Evolutionary conservation across 768 basidiomycete species (phyloP).

Genomic region (Lentinula detonsa): DNA sequence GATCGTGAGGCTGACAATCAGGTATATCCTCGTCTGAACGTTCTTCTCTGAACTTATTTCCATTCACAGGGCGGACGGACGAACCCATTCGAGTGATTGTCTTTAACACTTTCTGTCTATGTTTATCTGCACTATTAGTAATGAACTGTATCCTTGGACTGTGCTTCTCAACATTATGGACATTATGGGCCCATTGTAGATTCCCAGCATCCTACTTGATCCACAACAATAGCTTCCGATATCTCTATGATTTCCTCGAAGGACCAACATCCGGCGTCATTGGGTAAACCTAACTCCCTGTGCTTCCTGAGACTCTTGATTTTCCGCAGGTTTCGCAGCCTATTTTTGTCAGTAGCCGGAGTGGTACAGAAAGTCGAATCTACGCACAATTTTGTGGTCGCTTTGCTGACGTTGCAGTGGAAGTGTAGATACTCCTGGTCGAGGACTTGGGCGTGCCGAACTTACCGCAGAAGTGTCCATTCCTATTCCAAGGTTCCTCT

Average conservation of each 20-base stretch:
- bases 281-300: neutral
- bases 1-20: slow-evolving; percentile 70
- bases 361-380: too few relatives aligned
- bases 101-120: neutral
- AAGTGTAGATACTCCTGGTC: neutral
- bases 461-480: slow-evolving; percentile 18
- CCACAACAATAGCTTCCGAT: neutral
- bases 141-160: neutral
- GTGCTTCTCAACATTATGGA: neutral
- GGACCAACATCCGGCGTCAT: neutral
- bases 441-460: slow-evolving; percentile 21
- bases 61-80: slow-evolving; percentile 63
- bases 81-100: slow-evolving; percentile 49
- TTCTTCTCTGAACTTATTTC: neutral
- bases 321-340: neutral
- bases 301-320: neutral
- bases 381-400: neutral
- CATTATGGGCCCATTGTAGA: neutral
- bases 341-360: neutral
- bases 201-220: neutral
- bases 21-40: slow-evolving; percentile 29
- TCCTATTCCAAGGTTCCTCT: neutral
- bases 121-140: neutral
- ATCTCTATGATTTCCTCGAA: neutral
- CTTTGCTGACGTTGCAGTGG: neutral